Evolutionary conservation across 139 green algal genomes (phyloP).

Genomic region (Chlorella sp.): DNA sequence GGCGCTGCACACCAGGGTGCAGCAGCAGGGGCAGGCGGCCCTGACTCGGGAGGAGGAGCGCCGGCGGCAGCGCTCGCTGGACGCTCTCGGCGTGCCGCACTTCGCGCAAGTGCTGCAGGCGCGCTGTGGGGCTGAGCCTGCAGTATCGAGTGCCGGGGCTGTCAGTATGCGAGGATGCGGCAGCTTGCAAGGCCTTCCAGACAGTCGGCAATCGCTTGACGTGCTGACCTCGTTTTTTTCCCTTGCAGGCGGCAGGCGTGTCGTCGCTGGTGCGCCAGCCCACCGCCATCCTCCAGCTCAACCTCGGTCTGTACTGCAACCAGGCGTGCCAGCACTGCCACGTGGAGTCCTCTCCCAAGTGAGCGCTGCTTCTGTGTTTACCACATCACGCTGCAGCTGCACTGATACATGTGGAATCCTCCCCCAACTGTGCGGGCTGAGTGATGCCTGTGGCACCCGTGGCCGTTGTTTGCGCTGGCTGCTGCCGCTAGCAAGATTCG

Average conservation of each 20-base stretch:
- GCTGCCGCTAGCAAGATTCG: too few relatives aligned
- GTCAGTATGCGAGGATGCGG: too few relatives aligned
- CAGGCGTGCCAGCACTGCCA: constrained; percentile 98
- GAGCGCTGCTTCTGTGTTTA: too few relatives aligned
- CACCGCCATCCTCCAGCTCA: constrained; percentile 91
- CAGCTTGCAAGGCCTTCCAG: too few relatives aligned
- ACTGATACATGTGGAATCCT: neutral
- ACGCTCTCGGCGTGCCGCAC: constrained; percentile 60
- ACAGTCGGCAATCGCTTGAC: too few relatives aligned
- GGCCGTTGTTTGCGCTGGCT: too few relatives aligned
- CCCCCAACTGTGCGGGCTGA: neutral
- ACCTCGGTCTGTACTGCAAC: constrained; percentile 99
- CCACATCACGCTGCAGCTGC: neutral
- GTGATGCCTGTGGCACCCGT: too few relatives aligned
- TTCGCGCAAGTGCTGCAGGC: constrained; percentile 39
- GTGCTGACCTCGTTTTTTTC: too few relatives aligned
- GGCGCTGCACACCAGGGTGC: constrained; percentile 46
- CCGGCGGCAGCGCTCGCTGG: constrained; percentile 74
- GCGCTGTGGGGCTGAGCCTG: neutral
- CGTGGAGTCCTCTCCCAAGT: constrained; percentile 91
- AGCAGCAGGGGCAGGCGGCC: constrained; percentile 30
- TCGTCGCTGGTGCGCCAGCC: constrained; percentile 58
- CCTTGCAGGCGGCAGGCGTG: constrained; percentile 46
- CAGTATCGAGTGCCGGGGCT: too few relatives aligned
- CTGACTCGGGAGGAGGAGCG: constrained; percentile 79